Base-by-base conservation (phyloP, 2,329 filamentous ascomycete genomes). In the Fusarium anthophilum region DNA sequence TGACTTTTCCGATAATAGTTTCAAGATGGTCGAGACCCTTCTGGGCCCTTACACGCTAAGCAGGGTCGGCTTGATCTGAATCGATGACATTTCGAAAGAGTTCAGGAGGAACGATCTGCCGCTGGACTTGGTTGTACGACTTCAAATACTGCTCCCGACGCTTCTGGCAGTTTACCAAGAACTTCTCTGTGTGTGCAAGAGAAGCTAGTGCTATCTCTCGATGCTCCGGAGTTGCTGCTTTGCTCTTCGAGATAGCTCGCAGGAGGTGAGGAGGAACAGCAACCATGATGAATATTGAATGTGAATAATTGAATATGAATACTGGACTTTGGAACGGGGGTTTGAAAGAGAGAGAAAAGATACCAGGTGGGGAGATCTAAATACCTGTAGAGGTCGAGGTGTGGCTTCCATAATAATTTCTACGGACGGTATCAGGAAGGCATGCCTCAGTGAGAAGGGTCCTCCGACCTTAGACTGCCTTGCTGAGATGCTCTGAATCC, bases 191-290 rank as follows among this genome's bases (percentile, higher is more conserved):
- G 35, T 81, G 78, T 14, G 75, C 69, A 22, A 87, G 80, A 4
- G 81, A 82, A 24, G 74, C 66, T 15, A 74, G 79, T 32, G 86
- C 86, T 12, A 81, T 79, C 38, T 81, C 66, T 30, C 84, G 82
- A 9, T 76, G 67, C 5, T 83, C 80, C 5, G 82, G 77, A 43
- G 85, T 85, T 66, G 9, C 20, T 12, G 72, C 67, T 7, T 80
- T 71, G 43, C 82, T 83, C 54, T 84, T 79, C 39, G 83, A 83
- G 58, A 87, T 86, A 61, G 81, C 81, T 38, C 76, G 79, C 28
- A 87, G 81, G 17, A 87, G 80, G 63, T 87, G 84, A 26, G 86
- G 86, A 26, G 86, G 86, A 9, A 87, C 24, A 22, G 45, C 51
- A n/a, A 66, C 61, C 64, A 67, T 67, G 28, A 28, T 59, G 30